Evolutionary conservation across 2,329 filamentous ascomycete genomes (phyloP), one percentile per base, ranked within the genome.

Genomic region (Apiospora rasikravindrae): DNA sequence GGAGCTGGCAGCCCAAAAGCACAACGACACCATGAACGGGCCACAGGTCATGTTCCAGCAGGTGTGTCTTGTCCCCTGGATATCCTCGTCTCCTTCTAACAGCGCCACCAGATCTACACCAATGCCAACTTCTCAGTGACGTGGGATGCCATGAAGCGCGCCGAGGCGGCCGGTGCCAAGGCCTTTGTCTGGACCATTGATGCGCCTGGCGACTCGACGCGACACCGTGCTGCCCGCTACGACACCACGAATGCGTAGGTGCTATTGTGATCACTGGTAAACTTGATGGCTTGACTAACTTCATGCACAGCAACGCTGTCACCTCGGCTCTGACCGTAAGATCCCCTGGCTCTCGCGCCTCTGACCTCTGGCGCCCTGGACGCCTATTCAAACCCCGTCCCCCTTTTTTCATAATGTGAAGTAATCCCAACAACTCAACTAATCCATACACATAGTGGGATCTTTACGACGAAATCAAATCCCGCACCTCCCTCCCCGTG

Each of bases 171-270:
- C 6, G 75, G 73, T 14, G 71, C 67, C 70, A 77, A 77, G 67
- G 78, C 78, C n/a, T 71, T 78, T 64, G 77, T 79, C 29, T 78
- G 77, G 71, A 78, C 75, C 37, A 72, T 79, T 24, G 77, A 79
- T 64, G 76, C 77, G 1, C 73, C 77, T 14, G 77, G 73, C 2
- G 71, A 57, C 11, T 67, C 75, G 11, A 70, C 71, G 11, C 57
- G 71, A 8, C 72, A 72, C 68, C 71, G 72, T 22, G 71, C 71
- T 26, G 71, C 68, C n/a, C 70, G 72, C 45, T 72, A 72, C 13
- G 61, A 71, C 16, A 61, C 69, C 49, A 72, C 71, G 4, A 72
- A 72, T 26, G 47, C 72, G 72, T 73, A 70, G 14, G 70, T 51
- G 8, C 10, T 49, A 2, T 26, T n/a, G 5, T 4, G 44, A 44